Evolutionary conservation across 139 green algal species (phyloP).

Genomic region (Coelastrella sp.): DNA sequence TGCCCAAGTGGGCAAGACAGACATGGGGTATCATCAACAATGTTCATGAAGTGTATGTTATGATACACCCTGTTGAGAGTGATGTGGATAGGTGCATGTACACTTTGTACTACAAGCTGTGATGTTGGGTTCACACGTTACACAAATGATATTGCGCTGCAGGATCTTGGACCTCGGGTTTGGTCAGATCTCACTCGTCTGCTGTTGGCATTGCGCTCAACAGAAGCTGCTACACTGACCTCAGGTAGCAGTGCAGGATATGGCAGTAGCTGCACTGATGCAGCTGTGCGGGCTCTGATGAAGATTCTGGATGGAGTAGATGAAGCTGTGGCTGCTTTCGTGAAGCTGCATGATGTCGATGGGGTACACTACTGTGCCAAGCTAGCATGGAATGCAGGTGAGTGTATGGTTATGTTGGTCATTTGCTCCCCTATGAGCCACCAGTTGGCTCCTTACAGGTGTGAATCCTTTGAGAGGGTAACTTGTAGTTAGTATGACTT

Average conservation of each 20-base stretch:
- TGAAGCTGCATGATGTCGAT: constrained; percentile 59
- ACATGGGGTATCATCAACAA: no score
- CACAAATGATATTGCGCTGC: neutral
- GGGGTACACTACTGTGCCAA: constrained; percentile 67
- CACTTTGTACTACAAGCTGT: neutral
- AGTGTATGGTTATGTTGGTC: neutral
- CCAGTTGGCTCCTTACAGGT: no score
- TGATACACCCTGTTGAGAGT: no score
- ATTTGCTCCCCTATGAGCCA: no score
- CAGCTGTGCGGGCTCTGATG: neutral
- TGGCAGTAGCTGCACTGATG: neutral
- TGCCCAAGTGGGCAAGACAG: no score
- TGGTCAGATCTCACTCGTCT: constrained; percentile 36
- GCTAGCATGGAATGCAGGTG: constrained; percentile 71
- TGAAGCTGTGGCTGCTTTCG: constrained; percentile 18
- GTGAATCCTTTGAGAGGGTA: no score
- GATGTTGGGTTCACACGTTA: neutral
- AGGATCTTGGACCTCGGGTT: neutral
- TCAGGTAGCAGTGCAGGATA: neutral
- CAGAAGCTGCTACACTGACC: neutral
- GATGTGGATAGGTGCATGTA: neutral
- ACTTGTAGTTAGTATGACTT: no score
- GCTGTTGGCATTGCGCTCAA: constrained; percentile 41
- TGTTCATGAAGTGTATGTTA: no score
- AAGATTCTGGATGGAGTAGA: constrained; percentile 28